Evolutionary conservation across 2,329 filamentous ascomycete genomes (phyloP).

Genomic region (Akanthomyces dipterigenus): DNA sequence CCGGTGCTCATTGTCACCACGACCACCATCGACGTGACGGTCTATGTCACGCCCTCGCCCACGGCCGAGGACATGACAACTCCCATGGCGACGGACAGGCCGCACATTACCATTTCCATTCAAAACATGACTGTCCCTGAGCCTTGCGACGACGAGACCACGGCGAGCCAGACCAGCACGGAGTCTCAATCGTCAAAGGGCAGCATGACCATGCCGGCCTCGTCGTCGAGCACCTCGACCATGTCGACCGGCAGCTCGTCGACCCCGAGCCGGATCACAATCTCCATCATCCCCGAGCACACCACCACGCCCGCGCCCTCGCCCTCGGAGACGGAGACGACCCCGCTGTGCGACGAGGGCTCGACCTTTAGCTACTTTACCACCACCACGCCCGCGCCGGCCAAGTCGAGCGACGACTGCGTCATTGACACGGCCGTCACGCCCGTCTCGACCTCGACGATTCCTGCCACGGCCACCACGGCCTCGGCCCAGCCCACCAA

Average conservation of each 20-base stretch:
- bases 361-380: background rate
- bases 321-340: background rate
- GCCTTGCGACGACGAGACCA: too few species aligned
- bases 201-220: too few species aligned
- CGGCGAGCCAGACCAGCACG: too few species aligned
- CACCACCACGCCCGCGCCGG: background rate
- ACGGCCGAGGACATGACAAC: background rate
- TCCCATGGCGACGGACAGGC: too few species aligned
- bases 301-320: background rate
- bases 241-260: too few species aligned
- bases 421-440: constrained; percentile 29
- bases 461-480: constrained; percentile 20
- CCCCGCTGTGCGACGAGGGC: background rate
- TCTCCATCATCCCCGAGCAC: constrained; percentile 3
- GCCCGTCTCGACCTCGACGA: constrained; percentile 22
- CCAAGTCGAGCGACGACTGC: constrained; percentile 8
- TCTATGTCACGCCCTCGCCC: constrained; percentile 2
- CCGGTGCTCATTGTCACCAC: background rate
- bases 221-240: constrained; percentile 14
- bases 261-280: too few species aligned
- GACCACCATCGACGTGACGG: constrained; percentile 8
- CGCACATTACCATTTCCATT: too few species aligned
- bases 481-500: constrained; percentile 21
- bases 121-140: too few species aligned
- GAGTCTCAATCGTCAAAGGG: too few species aligned